These are phyloP conservation scores for Knoxdaviesia capensis DNA, from an alignment of 2,329 filamentous ascomycete species.

Conservation along the genomic window DNA sequence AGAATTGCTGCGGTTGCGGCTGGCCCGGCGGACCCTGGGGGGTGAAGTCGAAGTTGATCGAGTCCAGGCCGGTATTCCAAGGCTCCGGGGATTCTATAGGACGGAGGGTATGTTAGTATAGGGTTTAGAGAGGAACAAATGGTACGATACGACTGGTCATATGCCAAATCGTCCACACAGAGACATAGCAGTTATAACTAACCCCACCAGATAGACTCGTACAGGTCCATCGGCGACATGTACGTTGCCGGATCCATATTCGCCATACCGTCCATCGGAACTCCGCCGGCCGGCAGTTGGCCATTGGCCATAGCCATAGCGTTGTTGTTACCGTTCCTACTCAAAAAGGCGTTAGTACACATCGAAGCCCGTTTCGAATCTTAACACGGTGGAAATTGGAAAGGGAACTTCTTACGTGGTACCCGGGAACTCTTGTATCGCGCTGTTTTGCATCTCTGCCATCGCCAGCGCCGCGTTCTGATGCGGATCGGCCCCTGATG, in stretches of 20 bases:
- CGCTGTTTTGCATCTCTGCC: slow-evolving; percentile 40
- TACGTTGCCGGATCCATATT: slow-evolving; percentile 33
- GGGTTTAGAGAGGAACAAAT: neutral
- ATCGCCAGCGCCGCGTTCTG: slow-evolving; percentile 43
- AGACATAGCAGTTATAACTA: slow-evolving; percentile 10
- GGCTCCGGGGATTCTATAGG: slow-evolving; percentile 34
- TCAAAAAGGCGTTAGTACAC: neutral
- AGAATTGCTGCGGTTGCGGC: slow-evolving; percentile 34
- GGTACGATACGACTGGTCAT: neutral
- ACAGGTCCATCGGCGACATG: slow-evolving; percentile 47
- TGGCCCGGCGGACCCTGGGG: slow-evolving; percentile 38
- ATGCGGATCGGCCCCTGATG: slow-evolving; percentile 23
- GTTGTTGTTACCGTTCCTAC: too few relatives aligned
- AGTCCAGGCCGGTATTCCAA: slow-evolving; percentile 33
- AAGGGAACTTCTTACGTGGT: neutral
- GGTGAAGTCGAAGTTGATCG: slow-evolving; percentile 39
- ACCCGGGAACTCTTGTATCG: slow-evolving; percentile 10
- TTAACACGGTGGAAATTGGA: neutral
- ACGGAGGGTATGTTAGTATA: neutral
- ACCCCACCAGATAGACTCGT: slow-evolving; percentile 51
- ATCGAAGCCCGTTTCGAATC: slow-evolving; percentile 1
- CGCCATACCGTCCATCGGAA: slow-evolving; percentile 22
- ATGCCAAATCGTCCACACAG: too few relatives aligned
- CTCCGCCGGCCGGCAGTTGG: too few relatives aligned
- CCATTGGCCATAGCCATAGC: too few relatives aligned